Base-by-base conservation (phyloP, 345 rosid species). In the Combretum micranthum region DNA sequence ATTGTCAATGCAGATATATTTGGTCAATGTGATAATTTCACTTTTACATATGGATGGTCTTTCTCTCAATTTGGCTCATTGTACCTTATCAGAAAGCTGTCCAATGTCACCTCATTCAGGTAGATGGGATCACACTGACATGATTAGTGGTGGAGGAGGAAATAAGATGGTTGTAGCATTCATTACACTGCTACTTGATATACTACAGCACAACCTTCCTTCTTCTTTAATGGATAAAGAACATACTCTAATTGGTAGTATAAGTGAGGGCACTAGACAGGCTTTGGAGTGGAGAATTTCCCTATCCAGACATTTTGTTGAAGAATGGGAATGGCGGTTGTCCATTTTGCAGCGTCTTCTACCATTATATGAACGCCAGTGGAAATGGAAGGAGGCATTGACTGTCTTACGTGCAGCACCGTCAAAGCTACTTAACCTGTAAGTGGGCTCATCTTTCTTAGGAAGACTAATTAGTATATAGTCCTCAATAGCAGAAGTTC, bases 291-390 rank as follows among this genome's bases (percentile, higher is more conserved):
- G 98, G 98, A 84, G 89, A 80, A 77, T 83, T 61, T 72, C 93
- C 49, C 52, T 74, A 64, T 83, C 84, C 61, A 84, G 65, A 70
- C 77, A 66, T 65, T 88, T 88, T 64, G 75, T 88, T 74, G 98
- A 92, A 69, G 98, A 92, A 73, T 86, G 93, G 90, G 87, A 88
- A 65, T 92, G 98, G 98, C 80, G 98, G 50, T 68, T 92, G 68
- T 83, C 98, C 60, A 71, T 88, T 70, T 83, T 92, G 82, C 95
- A 88, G 77, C 85, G 75, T 56, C 97, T 92, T 78, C 72, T 86
- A 49, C 98, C 98, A 56, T 77, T 88, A 37, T 88, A 91, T 69
- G 97, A 79, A 67, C 81, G 82, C 60, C 90, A 77, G 56, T 88
- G 93, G 96, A 74, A 83, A 62, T 83, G 96, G 89, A 92, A 86